Evolutionary conservation across 768 basidiomycete genomes (phyloP).

Genomic region (Mycena filopes): DNA sequence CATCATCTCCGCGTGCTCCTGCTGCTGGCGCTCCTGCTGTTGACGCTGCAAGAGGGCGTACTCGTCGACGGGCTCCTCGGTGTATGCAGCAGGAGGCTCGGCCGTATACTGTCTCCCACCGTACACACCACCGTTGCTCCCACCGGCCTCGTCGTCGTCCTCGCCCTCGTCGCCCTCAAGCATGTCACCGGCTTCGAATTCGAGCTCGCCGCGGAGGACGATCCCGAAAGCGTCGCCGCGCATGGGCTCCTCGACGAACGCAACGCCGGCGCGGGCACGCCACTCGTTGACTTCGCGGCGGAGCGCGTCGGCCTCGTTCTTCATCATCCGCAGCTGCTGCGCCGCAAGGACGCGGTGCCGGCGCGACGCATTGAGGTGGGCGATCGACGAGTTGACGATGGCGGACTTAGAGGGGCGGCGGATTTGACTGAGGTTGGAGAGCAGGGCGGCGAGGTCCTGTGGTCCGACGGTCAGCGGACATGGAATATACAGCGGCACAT

Average conservation of each 20-base stretch:
- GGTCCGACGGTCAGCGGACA: not conserved
- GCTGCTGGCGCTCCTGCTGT: constrained; percentile 24
- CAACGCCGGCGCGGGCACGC: constrained; percentile 80
- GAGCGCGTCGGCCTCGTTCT: constrained; percentile 86
- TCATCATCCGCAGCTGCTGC: constrained; percentile 82
- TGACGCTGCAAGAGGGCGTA: constrained; percentile 28
- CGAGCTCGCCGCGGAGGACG: constrained; percentile 77
- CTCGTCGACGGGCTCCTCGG: constrained; percentile 33
- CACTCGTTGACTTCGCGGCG: constrained; percentile 94
- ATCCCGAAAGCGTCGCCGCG: constrained; percentile 78
- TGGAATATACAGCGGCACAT: not conserved
- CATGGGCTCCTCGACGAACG: constrained; percentile 76
- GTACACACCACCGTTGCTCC: constrained; percentile 33
- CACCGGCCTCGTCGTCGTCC: constrained; percentile 56
- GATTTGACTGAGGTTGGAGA: constrained; percentile 91
- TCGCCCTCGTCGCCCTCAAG: constrained; percentile 63
- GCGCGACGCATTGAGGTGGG: constrained; percentile 85
- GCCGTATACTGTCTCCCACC: constrained; percentile 38
- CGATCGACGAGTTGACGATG: constrained; percentile 96
- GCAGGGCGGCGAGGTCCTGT: constrained; percentile 91
- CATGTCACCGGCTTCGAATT: constrained; percentile 59
- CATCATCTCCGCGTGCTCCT: constrained; percentile 16
- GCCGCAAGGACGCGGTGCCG: constrained; percentile 85
- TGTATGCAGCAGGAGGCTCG: constrained; percentile 53
- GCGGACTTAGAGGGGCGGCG: constrained; percentile 95